Conservation (phyloP, 306 rosid species). For the Vicia sativa region DNA sequence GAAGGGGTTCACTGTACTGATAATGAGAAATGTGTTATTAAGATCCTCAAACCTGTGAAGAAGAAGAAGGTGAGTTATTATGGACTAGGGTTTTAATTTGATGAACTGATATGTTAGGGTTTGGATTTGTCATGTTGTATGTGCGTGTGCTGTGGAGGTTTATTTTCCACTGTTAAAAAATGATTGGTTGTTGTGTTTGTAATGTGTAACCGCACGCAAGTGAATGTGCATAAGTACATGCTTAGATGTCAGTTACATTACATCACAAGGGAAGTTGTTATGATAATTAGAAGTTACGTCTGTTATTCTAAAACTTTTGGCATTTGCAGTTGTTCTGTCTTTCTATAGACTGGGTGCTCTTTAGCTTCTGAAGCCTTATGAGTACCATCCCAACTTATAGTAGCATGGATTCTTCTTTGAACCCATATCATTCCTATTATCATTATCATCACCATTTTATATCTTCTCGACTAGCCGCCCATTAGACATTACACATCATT, state of each 20-base stretch:
- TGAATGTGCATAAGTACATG: background rate
- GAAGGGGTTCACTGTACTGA: conserved; percentile 89
- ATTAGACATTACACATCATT: background rate
- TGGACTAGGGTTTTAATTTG: conserved; percentile 7
- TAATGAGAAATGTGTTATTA: conserved; percentile 80
- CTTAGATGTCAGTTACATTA: background rate
- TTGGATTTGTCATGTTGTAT: background rate
- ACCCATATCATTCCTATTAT: background rate
- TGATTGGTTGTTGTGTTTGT: conserved; percentile 7
- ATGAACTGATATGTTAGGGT: background rate
- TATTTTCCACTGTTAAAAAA: background rate
- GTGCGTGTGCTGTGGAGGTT: background rate
- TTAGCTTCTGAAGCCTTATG: conserved; percentile 10
- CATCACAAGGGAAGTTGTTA: background rate
- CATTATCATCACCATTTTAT: background rate
- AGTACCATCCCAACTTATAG: background rate
- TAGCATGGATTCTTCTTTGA: background rate
- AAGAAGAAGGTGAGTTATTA: conserved; percentile 75
- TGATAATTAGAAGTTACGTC: background rate
- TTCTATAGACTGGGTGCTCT: background rate
- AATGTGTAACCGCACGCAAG: background rate
- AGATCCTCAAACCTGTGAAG: conserved; percentile 92
- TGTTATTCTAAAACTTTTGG: background rate
- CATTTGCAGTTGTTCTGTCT: background rate
- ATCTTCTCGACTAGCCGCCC: background rate